Percentiles rank a stretch among this genome's conserved stretches.
Conservation (phyloP, 305 asterid genomes). For the Fraxinus latifolia region DNA sequence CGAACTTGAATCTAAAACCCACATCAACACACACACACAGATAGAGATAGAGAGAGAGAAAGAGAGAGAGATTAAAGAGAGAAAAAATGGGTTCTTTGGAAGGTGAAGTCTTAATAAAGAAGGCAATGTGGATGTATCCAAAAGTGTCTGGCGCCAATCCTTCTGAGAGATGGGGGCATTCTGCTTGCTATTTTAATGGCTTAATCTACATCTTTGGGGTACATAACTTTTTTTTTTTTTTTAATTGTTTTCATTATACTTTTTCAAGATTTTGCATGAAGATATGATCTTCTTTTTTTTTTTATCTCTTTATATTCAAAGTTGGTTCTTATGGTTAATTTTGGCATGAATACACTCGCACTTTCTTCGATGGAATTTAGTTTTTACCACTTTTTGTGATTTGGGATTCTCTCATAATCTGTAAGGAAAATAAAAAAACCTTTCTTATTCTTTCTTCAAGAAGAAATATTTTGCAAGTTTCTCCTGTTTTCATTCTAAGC, state of each 20-base stretch:
- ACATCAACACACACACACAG: neutral
- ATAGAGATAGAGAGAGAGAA: neutral
- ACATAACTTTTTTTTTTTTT: conserved; percentile 8
- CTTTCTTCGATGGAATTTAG: conserved; percentile 44
- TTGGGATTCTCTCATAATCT: neutral
- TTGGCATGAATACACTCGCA: conserved; percentile 46
- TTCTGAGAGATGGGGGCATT: conserved; percentile 99
- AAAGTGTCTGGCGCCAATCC: conserved; percentile 67
- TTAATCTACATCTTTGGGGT: conserved; percentile 85
- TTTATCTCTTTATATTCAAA: neutral
- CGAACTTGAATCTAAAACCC: neutral
- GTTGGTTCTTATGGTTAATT: conserved; percentile 28
- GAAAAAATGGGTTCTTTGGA: conserved; percentile 59
- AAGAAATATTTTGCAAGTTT: neutral
- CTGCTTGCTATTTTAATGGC: conserved; percentile 78
- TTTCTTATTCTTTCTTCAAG: neutral
- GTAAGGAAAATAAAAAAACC: neutral
- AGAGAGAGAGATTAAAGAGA: neutral
- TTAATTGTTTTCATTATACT: neutral
- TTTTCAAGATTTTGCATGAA: conserved; percentile 19
- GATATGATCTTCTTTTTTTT: neutral
- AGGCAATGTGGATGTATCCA: conserved; percentile 77
- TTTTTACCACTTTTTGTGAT: conserved; percentile 30
- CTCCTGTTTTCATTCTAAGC: neutral
- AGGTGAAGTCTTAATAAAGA: conserved; percentile 45